Base-by-base conservation (phyloP, 768 basidiomycete species). In the Kwoniella shandongensis region DNA sequence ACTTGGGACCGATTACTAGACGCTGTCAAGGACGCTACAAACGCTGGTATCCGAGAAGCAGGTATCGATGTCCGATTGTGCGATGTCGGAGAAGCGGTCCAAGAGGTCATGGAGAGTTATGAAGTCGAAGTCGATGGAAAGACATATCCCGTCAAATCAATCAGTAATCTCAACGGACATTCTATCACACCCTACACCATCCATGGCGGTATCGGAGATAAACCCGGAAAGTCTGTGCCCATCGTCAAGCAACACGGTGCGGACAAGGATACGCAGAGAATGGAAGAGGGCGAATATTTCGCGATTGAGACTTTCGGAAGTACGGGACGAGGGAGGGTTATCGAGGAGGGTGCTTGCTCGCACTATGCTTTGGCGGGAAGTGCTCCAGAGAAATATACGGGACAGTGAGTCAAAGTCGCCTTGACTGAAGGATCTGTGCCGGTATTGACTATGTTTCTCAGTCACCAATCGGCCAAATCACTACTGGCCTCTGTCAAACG, bases 241-340 rank as follows among this genome's bases (percentile, higher is more conserved):
- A 83, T 98, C 42, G 89, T 96, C 42, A 89, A 88, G 75, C 91
- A 88, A 54, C 59, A 61, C 29, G 76, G 71, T 1, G 61, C 62
- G 0, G 83, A 86, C 29, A 48, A 62, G 23, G 92, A 96, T 72
- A 85, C 87, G 59, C 90, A 88, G 13, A 94, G 90, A 79, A 99
- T 99, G 96, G 96, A 98, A 72, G 96, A 99, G 78, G 96, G 93
- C 38, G 96, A 98, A 70, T 97, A 98, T 73, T 99, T 90, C 75
- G 96, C 96, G 8, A 94, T 99, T 54, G 96, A 99, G 77, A 99
- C 96, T 1, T 99, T 99, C 75, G 96, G 96, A 11, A 89, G 88
- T n/a, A 98, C 94, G 0, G 94, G 96, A 15, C 82, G 87, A 39
- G 96, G 93, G 7, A 81, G 84, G 23, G 89, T 96, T 20, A 81